These are phyloP conservation scores for Pterocarpus macrocarpus DNA, from an alignment of 306 rosid genomes.

Conservation along the genomic window DNA sequence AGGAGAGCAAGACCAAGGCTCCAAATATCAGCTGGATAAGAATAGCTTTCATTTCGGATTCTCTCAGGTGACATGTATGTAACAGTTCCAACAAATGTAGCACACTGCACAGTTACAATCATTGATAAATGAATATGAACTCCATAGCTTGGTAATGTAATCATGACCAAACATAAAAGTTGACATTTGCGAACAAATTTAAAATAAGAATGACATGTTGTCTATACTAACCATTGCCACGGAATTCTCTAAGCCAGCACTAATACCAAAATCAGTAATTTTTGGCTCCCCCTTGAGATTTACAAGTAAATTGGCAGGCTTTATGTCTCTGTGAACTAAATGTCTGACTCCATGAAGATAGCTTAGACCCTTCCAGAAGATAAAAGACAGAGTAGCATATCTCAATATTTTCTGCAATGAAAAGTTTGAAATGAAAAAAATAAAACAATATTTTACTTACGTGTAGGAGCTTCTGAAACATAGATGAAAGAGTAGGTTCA, in stretches of 20 bases:
- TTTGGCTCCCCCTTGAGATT: conserved; percentile 98
- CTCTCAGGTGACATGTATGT: conserved; percentile 99
- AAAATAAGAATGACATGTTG: conserved; percentile 9
- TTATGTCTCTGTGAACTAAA: conserved; percentile 96
- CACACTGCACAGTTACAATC: conserved; percentile 69
- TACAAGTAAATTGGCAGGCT: conserved; percentile 93
- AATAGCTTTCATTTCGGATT: conserved; percentile 90
- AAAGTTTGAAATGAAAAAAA: conserved; percentile 36
- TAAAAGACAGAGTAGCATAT: conserved; percentile 36
- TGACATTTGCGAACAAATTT: conserved; percentile 15
- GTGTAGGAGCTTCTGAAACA: conserved; percentile 90
- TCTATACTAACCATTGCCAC: conserved; percentile 87
- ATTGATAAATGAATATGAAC: conserved; percentile 29
- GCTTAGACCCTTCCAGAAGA: conserved; percentile 77
- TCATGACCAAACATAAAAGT: neutral
- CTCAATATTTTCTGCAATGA: conserved; percentile 19
- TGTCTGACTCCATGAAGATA: conserved; percentile 92
- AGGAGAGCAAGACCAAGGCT: conserved; percentile 97
- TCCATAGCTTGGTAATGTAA: conserved; percentile 1
- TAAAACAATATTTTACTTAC: conserved; percentile 53
- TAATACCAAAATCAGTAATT: conserved; percentile 95
- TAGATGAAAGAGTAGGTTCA: conserved; percentile 82
- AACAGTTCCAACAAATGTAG: conserved; percentile 96
- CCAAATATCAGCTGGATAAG: conserved; percentile 99
- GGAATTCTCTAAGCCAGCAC: conserved; percentile 97